phyloP scores from a whole-genome alignment of 2,329 filamentous ascomycete genomes.

The Raffaelea albimanens region DNA sequence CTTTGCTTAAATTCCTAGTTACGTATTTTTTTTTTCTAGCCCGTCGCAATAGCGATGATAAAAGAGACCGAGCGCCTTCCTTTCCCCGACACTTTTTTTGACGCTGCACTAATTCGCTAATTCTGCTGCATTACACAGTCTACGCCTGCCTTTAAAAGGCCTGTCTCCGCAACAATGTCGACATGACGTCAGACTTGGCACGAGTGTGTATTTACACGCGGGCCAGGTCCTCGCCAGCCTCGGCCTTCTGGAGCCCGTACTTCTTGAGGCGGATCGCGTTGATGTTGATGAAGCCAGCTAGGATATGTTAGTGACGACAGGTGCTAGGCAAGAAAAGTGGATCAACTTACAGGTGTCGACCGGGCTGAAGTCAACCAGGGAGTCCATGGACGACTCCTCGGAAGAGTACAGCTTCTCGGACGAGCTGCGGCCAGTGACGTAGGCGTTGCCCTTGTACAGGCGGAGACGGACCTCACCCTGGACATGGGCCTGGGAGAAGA shows the following conservation, averaged over 20 bases:
- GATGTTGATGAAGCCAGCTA: constrained; percentile 52
- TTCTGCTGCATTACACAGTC: too few species aligned
- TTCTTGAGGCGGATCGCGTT: constrained; percentile 58
- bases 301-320: constrained; percentile 14
- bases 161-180: too few species aligned
- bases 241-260: constrained; percentile 32
- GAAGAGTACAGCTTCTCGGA: constrained; percentile 41
- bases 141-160: too few species aligned
- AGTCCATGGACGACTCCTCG: constrained; percentile 40
- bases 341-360: constrained; percentile 23
- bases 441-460: constrained; percentile 31
- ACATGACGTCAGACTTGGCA: too few species aligned
- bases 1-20: background rate
- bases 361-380: constrained; percentile 32
- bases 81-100: too few species aligned
- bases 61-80: too few species aligned
- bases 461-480: constrained; percentile 27
- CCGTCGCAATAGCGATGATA: too few species aligned
- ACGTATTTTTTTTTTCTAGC: too few species aligned
- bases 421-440: constrained; percentile 35
- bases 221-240: constrained; percentile 23
- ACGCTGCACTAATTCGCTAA: too few species aligned
- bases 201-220: constrained; percentile 1
- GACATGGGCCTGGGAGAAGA: constrained; percentile 47
- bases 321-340: constrained; percentile 20